Evolutionary conservation across 345 rosid species (phyloP).

Genomic region (Moringa oleifera): DNA sequence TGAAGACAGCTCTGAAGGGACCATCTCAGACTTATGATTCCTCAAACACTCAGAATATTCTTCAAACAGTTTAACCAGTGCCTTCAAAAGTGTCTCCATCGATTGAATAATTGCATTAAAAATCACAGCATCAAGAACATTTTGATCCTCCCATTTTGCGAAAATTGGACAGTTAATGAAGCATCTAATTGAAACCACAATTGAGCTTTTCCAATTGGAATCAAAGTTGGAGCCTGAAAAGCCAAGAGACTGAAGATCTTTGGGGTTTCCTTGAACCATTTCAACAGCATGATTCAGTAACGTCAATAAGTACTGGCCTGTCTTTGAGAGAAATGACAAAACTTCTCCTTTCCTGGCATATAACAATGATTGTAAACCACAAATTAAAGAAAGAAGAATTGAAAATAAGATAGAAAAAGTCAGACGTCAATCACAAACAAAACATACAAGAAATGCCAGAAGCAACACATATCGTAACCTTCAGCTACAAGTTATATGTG

Average conservation of each 20-base stretch:
- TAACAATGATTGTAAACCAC: background rate
- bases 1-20: conserved; percentile 22
- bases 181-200: conserved; percentile 54
- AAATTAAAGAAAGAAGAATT: background rate
- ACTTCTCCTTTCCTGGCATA: conserved; percentile 49
- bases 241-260: conserved; percentile 47
- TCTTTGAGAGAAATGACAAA: conserved; percentile 49
- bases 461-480: background rate
- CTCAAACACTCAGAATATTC: conserved; percentile 37
- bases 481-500: background rate
- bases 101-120: conserved; percentile 38
- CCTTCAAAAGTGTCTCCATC: conserved; percentile 56
- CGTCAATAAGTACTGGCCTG: conserved; percentile 46
- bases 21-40: conserved; percentile 33
- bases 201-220: conserved; percentile 32
- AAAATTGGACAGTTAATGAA: conserved; percentile 56
- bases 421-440: too few species aligned
- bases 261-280: conserved; percentile 33
- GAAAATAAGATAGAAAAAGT: background rate
- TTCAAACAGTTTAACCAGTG: conserved; percentile 48
- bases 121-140: conserved; percentile 31
- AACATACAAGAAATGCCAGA: background rate
- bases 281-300: conserved; percentile 50
- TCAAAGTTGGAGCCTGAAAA: conserved; percentile 37
- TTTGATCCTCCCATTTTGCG: conserved; percentile 30